These are phyloP conservation scores for Pichia californica DNA, from an alignment of 805 yeast genomes.

Conservation along the genomic window DNA sequence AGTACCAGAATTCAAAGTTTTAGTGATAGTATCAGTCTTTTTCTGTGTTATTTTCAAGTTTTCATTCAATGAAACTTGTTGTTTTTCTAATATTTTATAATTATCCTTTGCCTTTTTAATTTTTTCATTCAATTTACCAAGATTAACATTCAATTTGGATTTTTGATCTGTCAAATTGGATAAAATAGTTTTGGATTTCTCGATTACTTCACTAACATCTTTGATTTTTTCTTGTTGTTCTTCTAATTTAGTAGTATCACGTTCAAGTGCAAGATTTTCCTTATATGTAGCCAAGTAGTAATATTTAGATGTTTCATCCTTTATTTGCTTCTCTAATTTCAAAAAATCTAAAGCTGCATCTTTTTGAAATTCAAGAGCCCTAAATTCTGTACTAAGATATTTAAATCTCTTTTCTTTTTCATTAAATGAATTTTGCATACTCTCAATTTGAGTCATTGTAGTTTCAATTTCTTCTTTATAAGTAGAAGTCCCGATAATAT, in stretches of 20 bases:
- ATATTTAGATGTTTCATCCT: constrained; percentile 45
- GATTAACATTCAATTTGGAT: constrained; percentile 16
- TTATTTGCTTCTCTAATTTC: constrained; percentile 53
- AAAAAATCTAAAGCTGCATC: constrained; percentile 64
- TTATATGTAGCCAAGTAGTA: constrained; percentile 46
- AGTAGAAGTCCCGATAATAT: constrained; percentile 88
- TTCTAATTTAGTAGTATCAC: constrained; percentile 23
- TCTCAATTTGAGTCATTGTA: constrained; percentile 53
- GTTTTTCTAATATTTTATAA: constrained; percentile 44
- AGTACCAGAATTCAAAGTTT: constrained; percentile 43
- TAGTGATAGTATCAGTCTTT: constrained; percentile 54
- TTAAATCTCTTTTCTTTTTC: constrained; percentile 78
- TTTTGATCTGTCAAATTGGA: constrained; percentile 27
- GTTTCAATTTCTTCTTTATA: constrained; percentile 75
- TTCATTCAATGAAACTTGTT: constrained; percentile 68
- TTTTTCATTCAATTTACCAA: constrained; percentile 21
- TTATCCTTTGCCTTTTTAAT: constrained; percentile 29
- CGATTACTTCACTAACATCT: constrained; percentile 12
- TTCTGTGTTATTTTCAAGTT: constrained; percentile 57
- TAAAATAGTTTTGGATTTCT: constrained; percentile 35
- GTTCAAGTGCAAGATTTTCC: constrained; percentile 36
- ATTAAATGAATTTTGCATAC: constrained; percentile 69
- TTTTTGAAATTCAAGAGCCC: constrained; percentile 51
- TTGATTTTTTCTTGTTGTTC: constrained; percentile 8
- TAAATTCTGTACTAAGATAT: constrained; percentile 72